phyloP scores from a whole-genome alignment of 441 rosid species.

The Syzygium syzygioides region DNA sequence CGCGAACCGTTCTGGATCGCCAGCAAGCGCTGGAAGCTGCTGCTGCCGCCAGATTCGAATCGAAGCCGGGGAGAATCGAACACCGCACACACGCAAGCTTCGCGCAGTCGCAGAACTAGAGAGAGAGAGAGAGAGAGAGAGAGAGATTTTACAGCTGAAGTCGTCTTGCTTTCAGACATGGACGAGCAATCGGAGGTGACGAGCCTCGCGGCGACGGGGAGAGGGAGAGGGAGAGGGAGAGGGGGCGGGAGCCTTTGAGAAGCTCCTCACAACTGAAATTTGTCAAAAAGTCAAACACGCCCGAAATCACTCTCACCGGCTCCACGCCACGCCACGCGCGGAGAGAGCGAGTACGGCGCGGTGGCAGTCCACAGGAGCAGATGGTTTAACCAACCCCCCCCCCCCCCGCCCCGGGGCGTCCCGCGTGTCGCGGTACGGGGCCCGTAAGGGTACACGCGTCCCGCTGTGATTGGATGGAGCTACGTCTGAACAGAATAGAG shows the following conservation, averaged over 20 bases:
- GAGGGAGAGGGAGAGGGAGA: neutral
- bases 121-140: constrained; percentile 8
- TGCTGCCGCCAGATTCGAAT: neutral
- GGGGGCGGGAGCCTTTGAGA: neutral
- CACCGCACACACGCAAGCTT: neutral
- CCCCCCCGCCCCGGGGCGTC: neutral
- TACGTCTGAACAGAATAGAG: too few species aligned
- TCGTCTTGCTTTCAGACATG: constrained; percentile 61
- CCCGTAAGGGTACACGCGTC: neutral
- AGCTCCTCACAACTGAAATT: neutral
- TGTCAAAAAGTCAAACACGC: neutral
- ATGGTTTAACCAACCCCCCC: too few species aligned
- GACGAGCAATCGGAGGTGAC: constrained; percentile 1
- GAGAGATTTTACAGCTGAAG: constrained; percentile 39
- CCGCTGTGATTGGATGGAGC: neutral
- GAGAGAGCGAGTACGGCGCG: too few species aligned
- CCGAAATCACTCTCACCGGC: neutral
- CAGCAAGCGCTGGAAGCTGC: neutral
- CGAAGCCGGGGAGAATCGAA: neutral
- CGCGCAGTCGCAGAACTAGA: neutral
- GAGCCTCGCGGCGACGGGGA: neutral
- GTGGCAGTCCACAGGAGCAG: too few species aligned
- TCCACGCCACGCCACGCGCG: neutral
- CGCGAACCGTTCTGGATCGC: neutral
- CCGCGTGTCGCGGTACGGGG: neutral